Evolutionary conservation across 805 yeast species (phyloP), one percentile per base, ranked within the genome.

Genomic region (Kazachstania taianensis): DNA sequence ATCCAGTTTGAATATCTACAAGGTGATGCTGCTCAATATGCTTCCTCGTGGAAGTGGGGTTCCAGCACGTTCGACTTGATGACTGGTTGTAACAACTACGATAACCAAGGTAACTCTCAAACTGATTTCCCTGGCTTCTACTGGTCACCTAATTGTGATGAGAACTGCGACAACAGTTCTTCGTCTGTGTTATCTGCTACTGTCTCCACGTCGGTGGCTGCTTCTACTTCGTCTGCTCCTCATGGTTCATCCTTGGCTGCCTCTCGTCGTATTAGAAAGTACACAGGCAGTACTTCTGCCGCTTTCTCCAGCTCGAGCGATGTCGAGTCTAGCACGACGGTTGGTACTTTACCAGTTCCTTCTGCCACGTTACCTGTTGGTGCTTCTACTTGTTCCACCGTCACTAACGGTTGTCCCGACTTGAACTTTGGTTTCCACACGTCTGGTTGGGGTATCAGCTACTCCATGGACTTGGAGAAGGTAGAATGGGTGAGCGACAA

Each of bases 41-140:
- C n/a, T 10, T n/a, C n/a, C 10, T 12, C 29, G 7, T 26, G 36
- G 36, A 19, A 15, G n/a, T 44, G 50, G 43, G 47, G 48, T 16
- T 22, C 38, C 3, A 32, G 36, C 5, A 18, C 42, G 1, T 49
- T 48, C 19, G 42, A 41, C 22, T 28, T 49, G 32, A 30, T 25
- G 14, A 41, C 45, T 12, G 52, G 52, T 14, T 49, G 54, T 32
- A 32, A 35, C 27, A 35, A 37, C 15, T 28, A 29, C 22, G 51
- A 46, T 28, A 37, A 38, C 23, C 37, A 42, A 24, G 43, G 42
- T 5, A 39, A 38, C 17, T 41, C 53, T 7, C 42, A 45, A 30
- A 41, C 47, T 7, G 41, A 43, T 31, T 38, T 49, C 27, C 45
- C 52, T 8, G 45, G 48, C 7, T 49, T 24, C 29, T 39, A 35